Base-by-base conservation (phyloP, 192 early-diverging fungal species). In the Mortierella antarctica region DNA sequence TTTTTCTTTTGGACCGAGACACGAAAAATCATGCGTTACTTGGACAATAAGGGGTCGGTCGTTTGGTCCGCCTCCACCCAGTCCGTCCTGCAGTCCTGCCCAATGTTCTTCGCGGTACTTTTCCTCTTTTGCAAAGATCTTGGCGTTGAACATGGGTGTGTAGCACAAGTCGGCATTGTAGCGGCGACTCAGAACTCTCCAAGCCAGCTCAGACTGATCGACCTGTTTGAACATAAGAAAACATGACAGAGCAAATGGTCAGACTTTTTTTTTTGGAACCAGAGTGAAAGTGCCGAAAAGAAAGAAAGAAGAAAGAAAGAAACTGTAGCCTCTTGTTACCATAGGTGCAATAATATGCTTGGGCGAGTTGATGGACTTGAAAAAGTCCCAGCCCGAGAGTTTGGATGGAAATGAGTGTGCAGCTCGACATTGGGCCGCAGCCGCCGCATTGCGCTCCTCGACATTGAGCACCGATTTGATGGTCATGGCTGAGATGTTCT, bases 61-160 rank as follows among this genome's bases (percentile, higher is more conserved):
- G 31, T 89, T 73, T 9, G 83, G 74, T 44, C 86, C 86, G 54
- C 77, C 77, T 17, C 77, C 77, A 20, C 70, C 77, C 10, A 80
- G 77, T 4, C 77, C 70, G 7, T 72, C 23, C 20, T 72, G 47
- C 9, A 80, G 57, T 1, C 89, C 88, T 8, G 84, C 88, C 92
- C 93, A 96, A 48, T 91, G 88, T 64, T 96, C 94, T n/a, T 85
- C 68, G 55, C 90, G 82, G 73, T 94, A 96, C 60, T 83, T 88
- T 75, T 83, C 63, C 20, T 81, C 73, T n/a, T 94, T 90, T 60
- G 82, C 76, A 83, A 99, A 99, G 23, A 96, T 67, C 49, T 89
- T 90, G 9, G 97, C 97, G 65, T 99, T 94, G 78, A 99, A 94
- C 98, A 99, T 99, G 61, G 98, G 98, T 9, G 97, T 98, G 81